Base-by-base conservation (phyloP, 192 early-diverging fungal species). In the Entomortierella chlamydospora region DNA sequence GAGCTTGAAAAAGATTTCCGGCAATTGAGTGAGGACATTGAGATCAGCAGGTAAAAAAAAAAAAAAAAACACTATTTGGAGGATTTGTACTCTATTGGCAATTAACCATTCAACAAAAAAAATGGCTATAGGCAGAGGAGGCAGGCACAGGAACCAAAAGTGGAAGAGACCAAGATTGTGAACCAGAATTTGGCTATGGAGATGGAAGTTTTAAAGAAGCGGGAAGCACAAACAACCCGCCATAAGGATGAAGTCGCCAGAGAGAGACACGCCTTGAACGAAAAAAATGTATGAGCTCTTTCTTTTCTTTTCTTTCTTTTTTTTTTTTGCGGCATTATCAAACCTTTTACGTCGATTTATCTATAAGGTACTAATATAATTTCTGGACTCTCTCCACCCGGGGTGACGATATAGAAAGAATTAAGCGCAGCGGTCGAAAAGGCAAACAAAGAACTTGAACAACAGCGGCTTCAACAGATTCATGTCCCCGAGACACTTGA, bases 401-500 rank as follows among this genome's bases (percentile, higher is more conserved):
- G n/a, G n/a, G n/a, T n/a, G 25, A 54, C 9, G 10, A 28, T 49
- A 28, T 31, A 79, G 76, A 51, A 50, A 64, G 68, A 70, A 43
- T 56, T 79, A 5, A 65, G 15, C 22, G 62, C 26, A 28, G 55
- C 56, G 11, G 37, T 79, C 12, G 76, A 70, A 41, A 70, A 59
- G 30, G 30, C 59, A 1, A 69, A 53, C 3, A 56, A 79, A 28
- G 67, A 70, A n/a, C 57, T 79, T 20, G 57, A 58, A 0, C 26
- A 23, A 20, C 37, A 68, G 4, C 61, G 61, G 34, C 55, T 54
- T 22, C 53, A 70, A 17, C 67, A 60, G 1, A 68, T 70, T 10
- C 61, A 79, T n/a, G 68, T 79, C 0, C 76, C 76, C 20, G 68
- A 79, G 23, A 70, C 67, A 0, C 26, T 79, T 20, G 76, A 79